These are phyloP conservation scores for Yamadazyma triangularis DNA, from an alignment of 1,139 yeast genomes.

Conservation along the genomic window DNA sequence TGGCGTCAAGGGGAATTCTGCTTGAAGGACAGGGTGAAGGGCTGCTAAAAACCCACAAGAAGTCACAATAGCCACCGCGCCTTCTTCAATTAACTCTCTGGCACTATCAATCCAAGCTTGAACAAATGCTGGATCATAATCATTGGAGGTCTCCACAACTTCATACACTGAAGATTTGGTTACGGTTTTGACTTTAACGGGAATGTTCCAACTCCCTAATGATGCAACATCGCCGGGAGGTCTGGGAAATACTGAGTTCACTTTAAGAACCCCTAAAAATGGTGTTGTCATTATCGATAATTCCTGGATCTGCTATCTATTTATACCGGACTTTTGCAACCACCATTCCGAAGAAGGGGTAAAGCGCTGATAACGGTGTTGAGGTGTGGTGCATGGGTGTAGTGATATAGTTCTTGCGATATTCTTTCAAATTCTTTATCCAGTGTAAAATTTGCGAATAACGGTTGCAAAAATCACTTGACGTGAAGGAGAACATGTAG, in stretches of 20 bases:
- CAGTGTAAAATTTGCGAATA: no score
- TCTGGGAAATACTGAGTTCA: conserved; percentile 14
- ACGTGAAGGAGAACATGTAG: no score
- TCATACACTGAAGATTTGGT: conserved; percentile 13
- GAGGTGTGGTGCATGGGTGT: no score
- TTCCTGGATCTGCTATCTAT: no score
- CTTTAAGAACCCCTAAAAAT: conserved; percentile 10
- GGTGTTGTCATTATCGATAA: no score
- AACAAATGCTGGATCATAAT: conserved; percentile 13
- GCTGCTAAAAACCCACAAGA: conserved; percentile 23
- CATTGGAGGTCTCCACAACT: conserved; percentile 11
- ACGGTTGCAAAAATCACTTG: no score
- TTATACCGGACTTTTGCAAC: no score
- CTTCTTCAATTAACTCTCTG: conserved; percentile 12
- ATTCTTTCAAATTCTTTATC: no score
- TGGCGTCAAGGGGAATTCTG: conserved; percentile 16
- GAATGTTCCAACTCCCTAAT: conserved; percentile 15
- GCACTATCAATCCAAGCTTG: conserved; percentile 13
- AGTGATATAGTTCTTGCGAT: no score
- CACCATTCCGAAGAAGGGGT: no score
- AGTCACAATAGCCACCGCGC: conserved; percentile 18
- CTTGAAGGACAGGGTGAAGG: conserved; percentile 18
- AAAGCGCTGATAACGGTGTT: no score
- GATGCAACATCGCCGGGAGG: conserved; percentile 24
- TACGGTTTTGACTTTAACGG: conserved; percentile 14